Evolutionary conservation across 306 rosid species (phyloP).

Genomic region (Casuarina cunninghamiana): DNA sequence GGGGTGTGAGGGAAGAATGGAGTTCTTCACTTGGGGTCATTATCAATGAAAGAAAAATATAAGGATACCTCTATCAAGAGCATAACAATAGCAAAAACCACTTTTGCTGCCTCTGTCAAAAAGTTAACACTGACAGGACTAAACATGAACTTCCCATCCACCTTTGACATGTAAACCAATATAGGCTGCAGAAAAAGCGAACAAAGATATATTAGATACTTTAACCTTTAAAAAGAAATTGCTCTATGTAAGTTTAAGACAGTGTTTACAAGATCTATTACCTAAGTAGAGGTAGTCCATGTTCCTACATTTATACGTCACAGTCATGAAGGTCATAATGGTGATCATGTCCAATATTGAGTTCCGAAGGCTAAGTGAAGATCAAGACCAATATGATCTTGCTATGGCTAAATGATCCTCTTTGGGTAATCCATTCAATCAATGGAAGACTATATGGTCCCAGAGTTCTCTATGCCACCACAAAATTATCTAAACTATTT

Average conservation of each 20-base stretch:
- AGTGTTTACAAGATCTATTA: not conserved
- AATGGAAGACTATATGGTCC: too few relatives aligned
- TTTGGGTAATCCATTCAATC: too few relatives aligned
- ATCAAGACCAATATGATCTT: not conserved
- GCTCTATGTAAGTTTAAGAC: not conserved
- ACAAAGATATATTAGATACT: not conserved
- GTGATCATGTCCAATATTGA: not conserved
- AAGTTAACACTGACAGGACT: constrained; percentile 13
- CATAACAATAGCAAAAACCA: constrained; percentile 13
- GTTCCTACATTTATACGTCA: not conserved
- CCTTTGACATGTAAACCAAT: constrained; percentile 9
- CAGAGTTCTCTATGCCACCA: too few relatives aligned
- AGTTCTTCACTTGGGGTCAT: not conserved
- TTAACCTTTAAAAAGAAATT: not conserved
- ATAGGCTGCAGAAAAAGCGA: constrained; percentile 11
- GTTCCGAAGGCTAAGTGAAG: not conserved
- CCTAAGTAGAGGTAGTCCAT: not conserved
- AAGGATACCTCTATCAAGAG: constrained; percentile 7
- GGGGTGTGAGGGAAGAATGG: not conserved
- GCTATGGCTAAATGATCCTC: too few relatives aligned
- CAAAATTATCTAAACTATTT: too few relatives aligned
- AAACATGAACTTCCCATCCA: constrained; percentile 12
- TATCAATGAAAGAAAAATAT: not conserved
- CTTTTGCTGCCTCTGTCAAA: constrained; percentile 13
- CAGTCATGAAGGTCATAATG: not conserved